phyloP scores from a whole-genome alignment of 2,329 filamentous ascomycete genomes.

The Ustulina deusta region DNA sequence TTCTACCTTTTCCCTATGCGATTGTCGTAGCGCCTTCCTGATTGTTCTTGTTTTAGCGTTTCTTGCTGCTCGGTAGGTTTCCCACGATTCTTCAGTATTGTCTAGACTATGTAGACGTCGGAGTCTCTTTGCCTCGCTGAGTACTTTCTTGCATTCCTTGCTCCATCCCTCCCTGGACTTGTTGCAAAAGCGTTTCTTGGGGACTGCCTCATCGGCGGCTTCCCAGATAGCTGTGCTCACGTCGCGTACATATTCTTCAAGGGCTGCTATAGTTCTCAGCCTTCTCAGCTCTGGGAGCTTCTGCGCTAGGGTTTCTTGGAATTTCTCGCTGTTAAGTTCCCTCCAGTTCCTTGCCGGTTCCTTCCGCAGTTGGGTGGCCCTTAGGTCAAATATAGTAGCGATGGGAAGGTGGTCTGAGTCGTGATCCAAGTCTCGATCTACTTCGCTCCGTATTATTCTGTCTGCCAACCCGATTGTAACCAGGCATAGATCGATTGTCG shows the following conservation, averaged over 20 bases:
- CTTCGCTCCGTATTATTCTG: neutral
- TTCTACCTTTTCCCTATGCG: conserved; percentile 1
- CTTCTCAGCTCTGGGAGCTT: conserved; percentile 2
- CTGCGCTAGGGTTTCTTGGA: neutral
- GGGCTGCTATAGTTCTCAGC: neutral
- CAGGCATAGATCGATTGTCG: neutral
- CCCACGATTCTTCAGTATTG: conserved; percentile 6
- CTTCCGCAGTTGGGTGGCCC: neutral
- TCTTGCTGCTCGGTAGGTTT: neutral
- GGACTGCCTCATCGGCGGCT: neutral
- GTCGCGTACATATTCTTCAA: neutral
- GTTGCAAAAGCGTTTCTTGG: neutral
- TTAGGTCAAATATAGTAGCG: conserved; percentile 1
- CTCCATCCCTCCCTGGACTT: conserved; percentile 1
- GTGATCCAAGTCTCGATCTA: neutral
- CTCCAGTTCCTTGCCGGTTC: neutral
- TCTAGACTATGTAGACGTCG: conserved; percentile 5
- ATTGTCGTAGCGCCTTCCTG: neutral
- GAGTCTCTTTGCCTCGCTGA: conserved; percentile 11
- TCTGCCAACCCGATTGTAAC: conserved; percentile 1
- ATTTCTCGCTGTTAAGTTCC: neutral
- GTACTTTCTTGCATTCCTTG: conserved; percentile 1
- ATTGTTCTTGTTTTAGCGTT: conserved; percentile 12
- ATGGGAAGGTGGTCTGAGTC: neutral
- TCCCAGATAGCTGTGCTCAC: neutral